Conservation (phyloP, 2,329 filamentous ascomycete genomes). For the Aquanectria penicillioides region DNA sequence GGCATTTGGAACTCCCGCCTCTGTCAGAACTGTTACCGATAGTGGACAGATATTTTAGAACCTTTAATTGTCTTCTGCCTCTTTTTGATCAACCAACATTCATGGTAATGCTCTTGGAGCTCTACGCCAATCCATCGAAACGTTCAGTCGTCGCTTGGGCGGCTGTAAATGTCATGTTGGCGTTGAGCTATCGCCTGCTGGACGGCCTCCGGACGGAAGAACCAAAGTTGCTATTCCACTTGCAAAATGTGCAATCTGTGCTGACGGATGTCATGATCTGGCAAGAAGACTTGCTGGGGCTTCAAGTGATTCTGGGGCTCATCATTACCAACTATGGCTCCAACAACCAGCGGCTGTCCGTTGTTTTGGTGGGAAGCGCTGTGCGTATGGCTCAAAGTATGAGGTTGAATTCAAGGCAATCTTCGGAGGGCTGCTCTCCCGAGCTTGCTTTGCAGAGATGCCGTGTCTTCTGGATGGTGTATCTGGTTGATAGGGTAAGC, state of each 20-base stretch:
- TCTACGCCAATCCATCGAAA: conserved; percentile 38
- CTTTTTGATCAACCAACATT: conserved; percentile 48
- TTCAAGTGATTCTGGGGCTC: conserved; percentile 48
- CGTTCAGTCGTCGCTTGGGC: conserved; percentile 42
- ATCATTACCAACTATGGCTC: conserved; percentile 46
- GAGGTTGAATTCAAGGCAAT: conserved; percentile 42
- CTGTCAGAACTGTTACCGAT: conserved; percentile 30
- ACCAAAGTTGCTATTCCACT: conserved; percentile 33
- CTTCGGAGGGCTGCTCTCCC: not conserved
- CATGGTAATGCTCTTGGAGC: conserved; percentile 46
- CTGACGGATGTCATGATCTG: conserved; percentile 46
- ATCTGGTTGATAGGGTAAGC: conserved; percentile 45
- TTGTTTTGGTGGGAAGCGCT: conserved; percentile 46
- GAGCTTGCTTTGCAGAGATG: conserved; percentile 36
- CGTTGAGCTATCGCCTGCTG: conserved; percentile 42
- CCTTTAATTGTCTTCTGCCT: conserved; percentile 39
- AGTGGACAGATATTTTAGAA: conserved; percentile 35
- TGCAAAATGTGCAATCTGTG: conserved; percentile 45
- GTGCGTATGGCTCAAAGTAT: conserved; percentile 47
- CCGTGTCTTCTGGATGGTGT: conserved; percentile 51
- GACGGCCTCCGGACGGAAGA: conserved; percentile 32
- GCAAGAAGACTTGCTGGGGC: conserved; percentile 43
- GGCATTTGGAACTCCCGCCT: conserved; percentile 22
- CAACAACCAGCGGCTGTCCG: conserved; percentile 43
- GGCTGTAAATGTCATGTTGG: conserved; percentile 48